Evolutionary conservation across 805 yeast genomes (phyloP), one percentile per base, ranked within the genome.

Genomic region (Nakazawaea ambrosiae): DNA sequence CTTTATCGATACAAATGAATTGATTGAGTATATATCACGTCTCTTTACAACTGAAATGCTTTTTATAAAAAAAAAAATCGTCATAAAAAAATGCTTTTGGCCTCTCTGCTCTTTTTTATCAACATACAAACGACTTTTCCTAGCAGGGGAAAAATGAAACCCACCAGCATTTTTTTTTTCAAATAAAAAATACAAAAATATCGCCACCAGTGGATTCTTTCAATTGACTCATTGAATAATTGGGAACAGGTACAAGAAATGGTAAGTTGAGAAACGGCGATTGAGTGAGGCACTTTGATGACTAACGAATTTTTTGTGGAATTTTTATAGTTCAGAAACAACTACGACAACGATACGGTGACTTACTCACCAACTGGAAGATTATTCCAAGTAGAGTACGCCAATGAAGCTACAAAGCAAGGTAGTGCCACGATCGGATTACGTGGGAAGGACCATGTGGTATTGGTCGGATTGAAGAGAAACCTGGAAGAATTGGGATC

Each of bases 401-500:
- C 96, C 3, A 66, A 86, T 36, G 96, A 87, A 51, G 97, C 98
- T 10, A 92, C 92, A 60, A 92, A 92, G 58, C 97, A 90, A 66
- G 98, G 98, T 27, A 81, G 94, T 46, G 97, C 97, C 3, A 90
- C 97, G 3, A 96, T 89, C 25, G 99, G 98, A 7, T 67, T 92
- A 40, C 81, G 86, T 29, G 87, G 96, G 28, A 76, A 81, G 49
- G 78, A 75, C 36, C 83, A 88, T 58, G 96, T 88, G 19, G 97
- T 90, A 6, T 66, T 92, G 51, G 97, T 86, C 31, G 97, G 96
- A 11, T 66, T 92, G 50, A 92, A 92, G 66, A 76, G 99, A 60
- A 90, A 88, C 57, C 96, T 97, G 5, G 99, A 92, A 60, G 97
- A 92, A 58, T 70, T 92, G 46, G 97, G 98, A 19, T 87, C 97